phyloP scores from a whole-genome alignment of 257 asterid species.

The Jacaranda mimosifolia region DNA sequence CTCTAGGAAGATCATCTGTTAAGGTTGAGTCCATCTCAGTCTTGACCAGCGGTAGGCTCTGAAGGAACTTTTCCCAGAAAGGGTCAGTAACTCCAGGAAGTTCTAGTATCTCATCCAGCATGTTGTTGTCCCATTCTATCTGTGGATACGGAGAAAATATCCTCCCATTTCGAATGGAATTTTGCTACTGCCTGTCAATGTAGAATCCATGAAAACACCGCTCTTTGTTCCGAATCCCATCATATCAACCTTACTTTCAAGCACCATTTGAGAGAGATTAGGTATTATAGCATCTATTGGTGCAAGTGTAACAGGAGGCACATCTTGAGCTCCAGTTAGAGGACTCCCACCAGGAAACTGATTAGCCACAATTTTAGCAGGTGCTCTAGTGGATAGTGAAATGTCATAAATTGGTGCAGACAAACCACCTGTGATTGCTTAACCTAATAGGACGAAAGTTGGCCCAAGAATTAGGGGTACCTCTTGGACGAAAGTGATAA shows the following conservation, averaged over 20 bases:
- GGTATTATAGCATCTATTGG: conserved; percentile 55
- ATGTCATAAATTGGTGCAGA: too few relatives aligned
- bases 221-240: conserved; percentile 44
- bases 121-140: conserved; percentile 71
- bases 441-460: conserved; percentile 44
- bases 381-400: conserved; percentile 41
- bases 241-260: conserved; percentile 50
- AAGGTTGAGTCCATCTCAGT: conserved; percentile 43
- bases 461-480: conserved; percentile 57
- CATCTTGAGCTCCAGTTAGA: conserved; percentile 48
- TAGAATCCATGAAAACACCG: too few relatives aligned
- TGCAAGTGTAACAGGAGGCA: conserved; percentile 47
- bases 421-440: conserved; percentile 1
- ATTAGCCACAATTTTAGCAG: conserved; percentile 41
- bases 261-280: conserved; percentile 58
- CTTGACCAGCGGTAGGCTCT: conserved; percentile 60
- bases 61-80: conserved; percentile 90
- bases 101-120: conserved; percentile 68
- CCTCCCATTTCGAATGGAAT: conserved; percentile 57
- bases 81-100: conserved; percentile 78
- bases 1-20: conserved; percentile 53
- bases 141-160: conserved; percentile 55
- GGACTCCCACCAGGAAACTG: conserved; percentile 43
- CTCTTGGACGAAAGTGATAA: conserved; percentile 71
- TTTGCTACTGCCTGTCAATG: too few relatives aligned